These are phyloP conservation scores for Carex scoparia DNA, from an alignment of 176 grass and related monocot genomes.

Conservation along the genomic window DNA sequence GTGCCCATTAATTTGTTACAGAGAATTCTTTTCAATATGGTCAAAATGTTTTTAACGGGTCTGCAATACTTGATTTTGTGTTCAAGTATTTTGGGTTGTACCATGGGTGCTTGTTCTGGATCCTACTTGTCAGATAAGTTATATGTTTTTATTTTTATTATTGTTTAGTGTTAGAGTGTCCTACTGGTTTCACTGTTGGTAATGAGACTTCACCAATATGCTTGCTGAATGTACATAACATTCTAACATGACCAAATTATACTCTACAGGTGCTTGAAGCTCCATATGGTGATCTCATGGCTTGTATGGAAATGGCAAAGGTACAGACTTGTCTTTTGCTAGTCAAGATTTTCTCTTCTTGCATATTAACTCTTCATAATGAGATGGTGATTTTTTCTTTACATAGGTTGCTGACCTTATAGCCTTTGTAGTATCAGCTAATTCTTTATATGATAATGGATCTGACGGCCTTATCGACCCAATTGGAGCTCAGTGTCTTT, in stretches of 20 bases:
- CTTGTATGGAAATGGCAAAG: constrained; percentile 97
- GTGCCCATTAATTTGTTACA: neutral
- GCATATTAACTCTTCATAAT: constrained; percentile 33
- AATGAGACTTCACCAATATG: neutral
- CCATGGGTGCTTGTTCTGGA: neutral
- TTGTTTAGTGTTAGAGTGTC: constrained; percentile 24
- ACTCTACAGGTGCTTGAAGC: constrained; percentile 76
- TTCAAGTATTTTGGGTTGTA: neutral
- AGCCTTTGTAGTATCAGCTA: constrained; percentile 73
- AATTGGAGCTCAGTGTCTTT: constrained; percentile 80
- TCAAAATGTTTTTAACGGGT: constrained; percentile 8
- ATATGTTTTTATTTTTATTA: constrained; percentile 7
- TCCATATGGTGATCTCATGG: constrained; percentile 82
- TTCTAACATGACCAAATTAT: constrained; percentile 15
- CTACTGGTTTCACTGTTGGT: neutral
- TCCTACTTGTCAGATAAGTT: neutral
- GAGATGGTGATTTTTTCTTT: constrained; percentile 30
- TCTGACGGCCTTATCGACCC: constrained; percentile 50
- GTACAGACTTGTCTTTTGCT: constrained; percentile 25
- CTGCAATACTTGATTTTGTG: neutral
- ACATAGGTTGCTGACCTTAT: constrained; percentile 87
- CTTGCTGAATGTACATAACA: neutral
- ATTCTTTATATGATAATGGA: constrained; percentile 55
- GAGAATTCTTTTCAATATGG: constrained; percentile 5
- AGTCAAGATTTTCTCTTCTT: constrained; percentile 22